Evolutionary conservation across 1,284 basidiomycete genomes (phyloP).

Genomic region (Cerioporus squamosus): DNA sequence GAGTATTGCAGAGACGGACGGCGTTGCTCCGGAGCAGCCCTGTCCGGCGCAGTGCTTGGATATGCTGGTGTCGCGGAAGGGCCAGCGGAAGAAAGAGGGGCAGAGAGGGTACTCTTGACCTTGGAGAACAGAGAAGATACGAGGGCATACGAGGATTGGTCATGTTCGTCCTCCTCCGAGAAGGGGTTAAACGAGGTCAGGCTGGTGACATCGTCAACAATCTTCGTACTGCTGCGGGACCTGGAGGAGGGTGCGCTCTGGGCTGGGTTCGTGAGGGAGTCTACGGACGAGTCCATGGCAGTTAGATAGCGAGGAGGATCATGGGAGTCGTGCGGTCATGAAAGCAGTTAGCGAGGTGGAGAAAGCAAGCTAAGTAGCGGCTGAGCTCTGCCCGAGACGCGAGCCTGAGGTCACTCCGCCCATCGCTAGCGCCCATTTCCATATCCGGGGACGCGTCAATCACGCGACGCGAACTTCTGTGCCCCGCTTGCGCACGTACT

Average conservation of each 20-base stretch:
- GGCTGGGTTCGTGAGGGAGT: slow-evolving; percentile 14
- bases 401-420: background rate
- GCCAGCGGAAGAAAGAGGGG: slow-evolving; percentile 58
- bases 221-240: slow-evolving; percentile 65
- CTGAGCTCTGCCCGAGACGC: background rate
- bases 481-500: slow-evolving; percentile 11
- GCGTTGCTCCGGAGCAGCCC: slow-evolving; percentile 48
- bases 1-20: slow-evolving; percentile 58
- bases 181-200: slow-evolving; percentile 86
- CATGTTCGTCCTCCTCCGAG: slow-evolving; percentile 84
- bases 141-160: slow-evolving; percentile 80
- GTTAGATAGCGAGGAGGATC: background rate
- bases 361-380: background rate
- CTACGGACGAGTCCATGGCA: slow-evolving; percentile 19
- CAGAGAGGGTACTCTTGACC: slow-evolving; percentile 75
- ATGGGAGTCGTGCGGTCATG: slow-evolving; percentile 9
- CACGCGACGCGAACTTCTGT: slow-evolving; percentile 19
- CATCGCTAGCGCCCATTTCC: background rate
- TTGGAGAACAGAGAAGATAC: slow-evolving; percentile 77
- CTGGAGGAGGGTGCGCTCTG: slow-evolving; percentile 47
- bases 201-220: slow-evolving; percentile 69
- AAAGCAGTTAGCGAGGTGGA: background rate
- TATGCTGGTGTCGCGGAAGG: slow-evolving; percentile 39
- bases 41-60: slow-evolving; percentile 32
- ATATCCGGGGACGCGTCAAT: slow-evolving; percentile 22